Conservation (phyloP, 352 stramenopile species). For the Pythium folliculosum region DNA sequence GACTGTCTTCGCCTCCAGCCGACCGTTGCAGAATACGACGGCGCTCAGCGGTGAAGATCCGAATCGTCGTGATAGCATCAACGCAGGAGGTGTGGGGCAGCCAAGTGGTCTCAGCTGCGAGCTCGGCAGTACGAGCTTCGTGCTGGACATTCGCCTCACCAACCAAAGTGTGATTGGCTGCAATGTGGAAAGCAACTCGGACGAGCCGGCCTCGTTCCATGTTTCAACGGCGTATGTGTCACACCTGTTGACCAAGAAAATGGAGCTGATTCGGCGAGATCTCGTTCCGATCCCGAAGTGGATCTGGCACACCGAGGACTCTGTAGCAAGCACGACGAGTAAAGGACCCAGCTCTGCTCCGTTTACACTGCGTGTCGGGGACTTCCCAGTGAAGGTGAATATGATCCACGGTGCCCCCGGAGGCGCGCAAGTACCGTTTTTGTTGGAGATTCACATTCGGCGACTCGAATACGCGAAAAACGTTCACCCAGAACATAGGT, state of each 20-base stretch:
- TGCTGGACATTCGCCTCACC: constrained; percentile 35
- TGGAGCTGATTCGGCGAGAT: constrained; percentile 40
- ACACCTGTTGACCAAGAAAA: constrained; percentile 35
- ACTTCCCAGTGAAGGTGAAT: constrained; percentile 15
- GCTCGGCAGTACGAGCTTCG: constrained; percentile 20
- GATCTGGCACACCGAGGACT: constrained; percentile 6
- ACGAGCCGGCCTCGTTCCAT: constrained; percentile 37
- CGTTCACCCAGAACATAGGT: background rate
- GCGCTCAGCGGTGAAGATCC: background rate
- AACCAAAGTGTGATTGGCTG: constrained; percentile 40
- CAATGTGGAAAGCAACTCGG: constrained; percentile 33
- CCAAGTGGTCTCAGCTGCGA: constrained; percentile 19
- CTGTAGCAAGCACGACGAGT: background rate
- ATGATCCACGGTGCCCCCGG: constrained; percentile 5
- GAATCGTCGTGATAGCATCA: background rate
- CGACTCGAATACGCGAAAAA: constrained; percentile 13
- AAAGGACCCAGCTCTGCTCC: background rate
- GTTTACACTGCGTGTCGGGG: constrained; percentile 10
- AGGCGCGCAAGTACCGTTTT: constrained; percentile 7
- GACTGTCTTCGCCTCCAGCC: constrained; percentile 19
- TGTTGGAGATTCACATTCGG: constrained; percentile 1
- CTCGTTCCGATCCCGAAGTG: constrained; percentile 25
- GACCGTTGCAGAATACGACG: background rate
- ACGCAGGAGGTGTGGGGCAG: background rate
- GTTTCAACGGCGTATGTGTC: constrained; percentile 52